These are phyloP conservation scores for Xerocomellus intermedius DNA, from an alignment of 768 basidiomycete genomes.

Conservation along the genomic window DNA sequence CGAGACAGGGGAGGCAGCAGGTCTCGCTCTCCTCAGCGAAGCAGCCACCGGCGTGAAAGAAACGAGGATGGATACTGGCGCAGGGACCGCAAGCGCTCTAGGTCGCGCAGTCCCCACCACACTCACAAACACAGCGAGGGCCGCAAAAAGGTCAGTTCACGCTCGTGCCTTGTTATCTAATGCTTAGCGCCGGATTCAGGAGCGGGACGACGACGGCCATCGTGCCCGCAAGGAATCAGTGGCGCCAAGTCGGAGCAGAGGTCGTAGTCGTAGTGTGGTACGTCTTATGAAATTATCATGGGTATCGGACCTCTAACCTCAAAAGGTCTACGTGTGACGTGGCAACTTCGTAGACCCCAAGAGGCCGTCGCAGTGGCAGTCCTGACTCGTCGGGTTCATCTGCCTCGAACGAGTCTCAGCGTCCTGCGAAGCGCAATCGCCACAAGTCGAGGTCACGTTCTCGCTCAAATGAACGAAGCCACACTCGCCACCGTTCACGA, in stretches of 20 bases:
- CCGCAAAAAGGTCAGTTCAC: conserved; percentile 7
- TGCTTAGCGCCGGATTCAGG: neutral
- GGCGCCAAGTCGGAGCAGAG: conserved; percentile 10
- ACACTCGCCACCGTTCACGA: conserved; percentile 15
- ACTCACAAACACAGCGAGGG: conserved; percentile 1
- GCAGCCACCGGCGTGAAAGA: conserved; percentile 5
- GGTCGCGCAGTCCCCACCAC: conserved; percentile 21
- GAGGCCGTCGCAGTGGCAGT: conserved; percentile 15
- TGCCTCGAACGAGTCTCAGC: conserved; percentile 14
- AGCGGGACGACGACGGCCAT: conserved; percentile 6
- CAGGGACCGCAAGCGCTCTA: conserved; percentile 18
- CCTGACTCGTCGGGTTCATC: conserved; percentile 19
- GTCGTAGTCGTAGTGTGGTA: conserved; percentile 32
- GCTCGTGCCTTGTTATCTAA: neutral
- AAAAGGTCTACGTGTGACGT: conserved; percentile 24
- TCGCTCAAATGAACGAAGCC: conserved; percentile 17
- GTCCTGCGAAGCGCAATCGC: conserved; percentile 14
- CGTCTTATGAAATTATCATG: conserved; percentile 7
- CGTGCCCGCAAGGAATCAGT: conserved; percentile 2
- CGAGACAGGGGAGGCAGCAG: conserved; percentile 21
- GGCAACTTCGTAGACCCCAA: conserved; percentile 20
- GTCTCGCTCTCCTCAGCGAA: conserved; percentile 26
- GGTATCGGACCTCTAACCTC: conserved; percentile 19
- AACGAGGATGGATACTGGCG: conserved; percentile 7
- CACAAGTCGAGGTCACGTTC: conserved; percentile 23